Evolutionary conservation across 306 rosid genomes (phyloP), one percentile per base, ranked within the genome.

Genomic region (Vigna radiata): DNA sequence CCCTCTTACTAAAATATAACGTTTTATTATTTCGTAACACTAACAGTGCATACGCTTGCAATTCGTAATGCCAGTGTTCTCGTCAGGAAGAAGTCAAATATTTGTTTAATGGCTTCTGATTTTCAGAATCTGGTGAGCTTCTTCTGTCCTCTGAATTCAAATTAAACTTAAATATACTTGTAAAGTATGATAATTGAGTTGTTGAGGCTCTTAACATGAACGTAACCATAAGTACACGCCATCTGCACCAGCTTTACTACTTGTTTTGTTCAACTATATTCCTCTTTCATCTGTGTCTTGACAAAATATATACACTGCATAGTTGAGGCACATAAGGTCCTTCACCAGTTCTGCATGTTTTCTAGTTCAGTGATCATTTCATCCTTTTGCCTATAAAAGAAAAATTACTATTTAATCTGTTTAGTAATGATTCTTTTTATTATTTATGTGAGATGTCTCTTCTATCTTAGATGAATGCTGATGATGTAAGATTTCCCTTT

Each of bases 51-150:
- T 53, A 4, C 6, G 10, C 49, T 50, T 79, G 39, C 72, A 14
- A 5, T 70, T 29, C 61, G 50, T 49, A 50, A 49, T 78, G 56
- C 23, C 68, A 92, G 96, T 83, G 98, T 95, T 78, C 80, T 92
- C 39, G 53, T 89, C 17, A 67, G 97, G 90, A 90, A 69, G 79
- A 89, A 95, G 83, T 9, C 86, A 1, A 92, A 77, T 4, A 79
- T 83, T 75, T 53, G 10, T 54, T 66, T 83, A 18, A 87, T 95
- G 90, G 92, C 90, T 64, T 17, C 67, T 68, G 96, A 92, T 86
- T 90, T 92, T 75, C 78, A 80, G 80, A 72, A 39, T 53, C 61
- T 95, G 90, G 97, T 89, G 72, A 87, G 91, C 56, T 67, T 73
- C 2, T 66, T 70, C 16, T 55, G 36, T 21, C 55, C 12, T 19